Percentiles rank a stretch among this genome's conserved stretches.
These are phyloP conservation scores for Xylaria sp. DNA, from an alignment of 2,329 filamentous ascomycete genomes.

Conservation along the genomic window DNA sequence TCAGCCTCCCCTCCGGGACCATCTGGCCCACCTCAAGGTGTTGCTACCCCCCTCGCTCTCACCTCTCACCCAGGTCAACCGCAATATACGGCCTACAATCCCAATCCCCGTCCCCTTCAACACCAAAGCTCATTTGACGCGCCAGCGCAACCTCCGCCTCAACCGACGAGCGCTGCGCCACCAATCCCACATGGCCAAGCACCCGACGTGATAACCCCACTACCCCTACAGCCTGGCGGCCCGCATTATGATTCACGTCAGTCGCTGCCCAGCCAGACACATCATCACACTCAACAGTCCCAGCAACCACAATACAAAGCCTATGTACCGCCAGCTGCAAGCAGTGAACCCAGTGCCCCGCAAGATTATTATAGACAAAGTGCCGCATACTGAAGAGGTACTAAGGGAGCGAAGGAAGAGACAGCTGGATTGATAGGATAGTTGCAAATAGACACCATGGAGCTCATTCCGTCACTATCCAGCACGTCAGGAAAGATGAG, in stretches of 20 bases:
- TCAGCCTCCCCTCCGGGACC: slow-evolving; percentile 47
- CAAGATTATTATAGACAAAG: slow-evolving; percentile 66
- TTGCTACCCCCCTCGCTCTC: slow-evolving; percentile 44
- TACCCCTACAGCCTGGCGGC: slow-evolving; percentile 58
- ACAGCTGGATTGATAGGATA: not conserved
- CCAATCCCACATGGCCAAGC: slow-evolving; percentile 54
- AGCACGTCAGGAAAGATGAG: not conserved
- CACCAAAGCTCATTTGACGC: slow-evolving; percentile 48
- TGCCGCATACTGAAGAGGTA: slow-evolving; percentile 42
- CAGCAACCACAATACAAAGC: slow-evolving; percentile 67
- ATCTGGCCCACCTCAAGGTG: slow-evolving; percentile 39
- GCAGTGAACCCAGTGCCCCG: slow-evolving; percentile 59
- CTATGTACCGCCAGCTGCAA: slow-evolving; percentile 62
- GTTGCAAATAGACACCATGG: slow-evolving; percentile 6
- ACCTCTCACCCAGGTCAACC: slow-evolving; percentile 48
- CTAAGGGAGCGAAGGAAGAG: not conserved
- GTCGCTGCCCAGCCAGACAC: slow-evolving; percentile 59
- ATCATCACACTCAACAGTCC: slow-evolving; percentile 33
- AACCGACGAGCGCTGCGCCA: slow-evolving; percentile 53
- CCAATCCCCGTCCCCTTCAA: slow-evolving; percentile 40
- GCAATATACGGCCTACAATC: slow-evolving; percentile 53
- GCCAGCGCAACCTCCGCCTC: slow-evolving; percentile 48
- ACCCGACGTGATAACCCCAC: slow-evolving; percentile 52
- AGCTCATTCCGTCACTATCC: not conserved
- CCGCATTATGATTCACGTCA: slow-evolving; percentile 61